These are phyloP conservation scores for Gentiana macrophylla DNA, from an alignment of 257 asterid genomes.

Conservation along the genomic window DNA sequence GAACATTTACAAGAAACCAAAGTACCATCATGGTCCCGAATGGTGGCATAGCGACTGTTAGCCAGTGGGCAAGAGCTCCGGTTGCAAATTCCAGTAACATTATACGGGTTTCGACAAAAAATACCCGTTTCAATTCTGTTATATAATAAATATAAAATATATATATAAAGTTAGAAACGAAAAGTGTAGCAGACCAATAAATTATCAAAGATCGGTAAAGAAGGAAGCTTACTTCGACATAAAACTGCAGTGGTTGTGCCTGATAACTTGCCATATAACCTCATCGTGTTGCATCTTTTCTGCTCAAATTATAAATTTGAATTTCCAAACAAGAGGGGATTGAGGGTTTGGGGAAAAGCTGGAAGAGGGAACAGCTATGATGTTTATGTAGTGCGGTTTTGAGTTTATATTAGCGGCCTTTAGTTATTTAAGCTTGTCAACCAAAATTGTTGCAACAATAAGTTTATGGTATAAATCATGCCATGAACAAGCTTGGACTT, in stretches of 20 bases:
- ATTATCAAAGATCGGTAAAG: neutral
- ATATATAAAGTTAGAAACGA: conserved; percentile 3
- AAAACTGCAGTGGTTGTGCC: conserved; percentile 98
- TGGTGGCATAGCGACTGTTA: conserved; percentile 93
- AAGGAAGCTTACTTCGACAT: conserved; percentile 66
- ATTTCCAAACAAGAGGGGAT: no score
- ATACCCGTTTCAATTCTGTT: conserved; percentile 70
- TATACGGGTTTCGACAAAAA: conserved; percentile 91
- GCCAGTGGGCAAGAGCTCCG: conserved; percentile 98
- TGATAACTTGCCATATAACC: conserved; percentile 97
- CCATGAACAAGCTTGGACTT: no score
- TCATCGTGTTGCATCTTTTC: conserved; percentile 92
- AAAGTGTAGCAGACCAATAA: conserved; percentile 1
- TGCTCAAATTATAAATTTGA: neutral
- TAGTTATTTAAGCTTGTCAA: no score
- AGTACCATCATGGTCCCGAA: conserved; percentile 79
- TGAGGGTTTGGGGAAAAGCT: no score
- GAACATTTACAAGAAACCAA: neutral
- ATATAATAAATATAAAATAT: neutral
- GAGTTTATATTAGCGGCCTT: no score
- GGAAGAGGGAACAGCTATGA: no score
- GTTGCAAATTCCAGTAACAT: conserved; percentile 64
- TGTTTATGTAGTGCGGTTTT: no score
- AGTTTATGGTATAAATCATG: no score
- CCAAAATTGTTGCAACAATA: no score